phyloP scores from a whole-genome alignment of 495 filamentous ascomycete genomes.

The Penicillium cosmopolitanum region DNA sequence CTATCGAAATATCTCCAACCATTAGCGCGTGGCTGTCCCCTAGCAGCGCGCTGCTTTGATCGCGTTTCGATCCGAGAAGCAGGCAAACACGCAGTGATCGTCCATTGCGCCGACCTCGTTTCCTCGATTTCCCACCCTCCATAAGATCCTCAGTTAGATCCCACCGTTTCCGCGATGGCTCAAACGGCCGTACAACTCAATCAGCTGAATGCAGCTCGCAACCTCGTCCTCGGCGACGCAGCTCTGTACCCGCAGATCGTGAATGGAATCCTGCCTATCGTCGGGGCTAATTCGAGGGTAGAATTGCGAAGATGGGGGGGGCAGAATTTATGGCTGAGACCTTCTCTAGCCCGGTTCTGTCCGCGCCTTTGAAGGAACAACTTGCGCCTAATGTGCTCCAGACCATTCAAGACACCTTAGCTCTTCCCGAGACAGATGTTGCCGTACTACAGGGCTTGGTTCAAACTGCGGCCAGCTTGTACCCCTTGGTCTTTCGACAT shows the following conservation, averaged over 20 bases:
- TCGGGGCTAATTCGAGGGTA: conserved; percentile 70
- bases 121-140: conserved; percentile 2
- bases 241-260: conserved; percentile 88
- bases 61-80: background rate
- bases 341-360: conserved; percentile 82
- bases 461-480: conserved; percentile 85
- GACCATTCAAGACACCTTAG: conserved; percentile 71
- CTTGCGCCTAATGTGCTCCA: conserved; percentile 73
- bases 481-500: conserved; percentile 87
- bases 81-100: background rate
- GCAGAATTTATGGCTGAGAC: conserved; percentile 95
- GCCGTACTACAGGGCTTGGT: conserved; percentile 77
- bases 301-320: conserved; percentile 94
- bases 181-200: conserved; percentile 64
- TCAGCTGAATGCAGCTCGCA: conserved; percentile 85
- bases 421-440: conserved; percentile 71
- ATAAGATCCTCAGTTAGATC: background rate
- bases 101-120: background rate
- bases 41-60: background rate
- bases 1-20: background rate
- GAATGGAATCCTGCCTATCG: conserved; percentile 85
- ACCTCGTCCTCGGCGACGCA: conserved; percentile 81
- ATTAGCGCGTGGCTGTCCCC: background rate
- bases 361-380: conserved; percentile 72
- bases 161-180: conserved; percentile 41